Conservation (phyloP, 1,284 basidiomycete species). For the Fomitopsis schrenkii region DNA sequence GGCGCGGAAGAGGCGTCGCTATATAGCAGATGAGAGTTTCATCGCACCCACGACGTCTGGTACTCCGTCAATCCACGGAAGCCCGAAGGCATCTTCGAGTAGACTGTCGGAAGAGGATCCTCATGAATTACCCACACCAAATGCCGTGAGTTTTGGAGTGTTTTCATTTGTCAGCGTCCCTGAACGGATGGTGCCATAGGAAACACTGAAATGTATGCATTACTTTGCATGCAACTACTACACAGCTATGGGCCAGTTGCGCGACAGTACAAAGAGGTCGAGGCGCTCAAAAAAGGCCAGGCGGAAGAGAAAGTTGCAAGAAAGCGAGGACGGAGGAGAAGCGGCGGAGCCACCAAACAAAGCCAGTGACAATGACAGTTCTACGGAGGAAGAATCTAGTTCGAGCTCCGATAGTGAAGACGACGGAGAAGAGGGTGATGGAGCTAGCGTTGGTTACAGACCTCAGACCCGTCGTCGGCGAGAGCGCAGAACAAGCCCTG, state of each 20-base stretch:
- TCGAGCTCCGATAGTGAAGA: slow-evolving; percentile 3
- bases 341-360: not conserved
- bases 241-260: slow-evolving; percentile 51
- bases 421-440: slow-evolving; percentile 5
- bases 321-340: slow-evolving; percentile 5
- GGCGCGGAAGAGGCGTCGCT: slow-evolving; percentile 34
- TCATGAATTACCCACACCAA: slow-evolving; percentile 31
- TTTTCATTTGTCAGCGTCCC: not conserved
- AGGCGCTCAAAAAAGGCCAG: slow-evolving; percentile 45
- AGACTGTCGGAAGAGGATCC: not conserved
- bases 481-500: slow-evolving; percentile 30
- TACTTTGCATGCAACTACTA: slow-evolving; percentile 63
- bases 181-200: slow-evolving; percentile 36
- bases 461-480: slow-evolving; percentile 5
- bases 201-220: slow-evolving; percentile 68
- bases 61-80: not conserved
- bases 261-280: slow-evolving; percentile 44
- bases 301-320: slow-evolving; percentile 32
- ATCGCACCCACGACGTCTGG: slow-evolving; percentile 15
- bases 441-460: slow-evolving; percentile 8
- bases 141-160: slow-evolving; percentile 38
- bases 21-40: slow-evolving; percentile 36
- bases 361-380: not conserved
- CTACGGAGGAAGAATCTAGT: not conserved
- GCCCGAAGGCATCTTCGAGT: not conserved